phyloP scores from a whole-genome alignment of 2,329 filamentous ascomycete genomes.

The Trichoderma cornu-damae region DNA sequence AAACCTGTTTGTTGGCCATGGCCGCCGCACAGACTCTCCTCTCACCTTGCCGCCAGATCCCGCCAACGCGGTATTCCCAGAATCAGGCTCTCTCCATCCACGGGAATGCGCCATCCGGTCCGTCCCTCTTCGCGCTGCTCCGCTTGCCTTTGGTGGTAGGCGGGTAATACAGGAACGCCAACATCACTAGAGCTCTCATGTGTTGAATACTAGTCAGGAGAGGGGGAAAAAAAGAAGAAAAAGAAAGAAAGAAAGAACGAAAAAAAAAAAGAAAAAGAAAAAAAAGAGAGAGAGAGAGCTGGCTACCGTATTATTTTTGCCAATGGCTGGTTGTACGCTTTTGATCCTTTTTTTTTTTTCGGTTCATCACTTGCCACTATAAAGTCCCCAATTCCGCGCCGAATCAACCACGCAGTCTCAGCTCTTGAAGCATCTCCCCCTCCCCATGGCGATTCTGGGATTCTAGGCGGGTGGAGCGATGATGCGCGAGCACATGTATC shows the following conservation, averaged over 20 bases:
- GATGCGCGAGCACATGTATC: not conserved
- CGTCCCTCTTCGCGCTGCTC: conserved; percentile 4
- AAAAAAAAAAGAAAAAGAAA: too few relatives aligned
- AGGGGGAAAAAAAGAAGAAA: too few relatives aligned
- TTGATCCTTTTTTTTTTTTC: not conserved
- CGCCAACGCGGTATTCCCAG: not conserved
- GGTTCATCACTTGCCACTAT: not conserved
- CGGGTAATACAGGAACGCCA: not conserved
- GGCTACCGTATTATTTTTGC: too few relatives aligned
- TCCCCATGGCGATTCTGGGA: too few relatives aligned
- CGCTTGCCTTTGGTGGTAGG: not conserved
- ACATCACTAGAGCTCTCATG: not conserved
- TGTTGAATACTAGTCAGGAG: not conserved
- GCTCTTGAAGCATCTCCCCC: not conserved
- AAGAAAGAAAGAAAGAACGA: too few relatives aligned
- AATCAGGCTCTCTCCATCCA: not conserved
- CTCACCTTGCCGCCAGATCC: not conserved
- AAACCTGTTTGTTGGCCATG: not conserved
- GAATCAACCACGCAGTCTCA: not conserved
- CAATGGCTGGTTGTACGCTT: not conserved
- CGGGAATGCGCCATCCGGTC: not conserved
- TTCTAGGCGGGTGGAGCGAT: not conserved
- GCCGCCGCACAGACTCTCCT: not conserved
- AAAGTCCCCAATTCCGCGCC: not conserved
- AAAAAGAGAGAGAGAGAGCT: too few relatives aligned